Evolutionary conservation across 257 asterid genomes (phyloP).

Genomic region (Scutellaria galericulata): DNA sequence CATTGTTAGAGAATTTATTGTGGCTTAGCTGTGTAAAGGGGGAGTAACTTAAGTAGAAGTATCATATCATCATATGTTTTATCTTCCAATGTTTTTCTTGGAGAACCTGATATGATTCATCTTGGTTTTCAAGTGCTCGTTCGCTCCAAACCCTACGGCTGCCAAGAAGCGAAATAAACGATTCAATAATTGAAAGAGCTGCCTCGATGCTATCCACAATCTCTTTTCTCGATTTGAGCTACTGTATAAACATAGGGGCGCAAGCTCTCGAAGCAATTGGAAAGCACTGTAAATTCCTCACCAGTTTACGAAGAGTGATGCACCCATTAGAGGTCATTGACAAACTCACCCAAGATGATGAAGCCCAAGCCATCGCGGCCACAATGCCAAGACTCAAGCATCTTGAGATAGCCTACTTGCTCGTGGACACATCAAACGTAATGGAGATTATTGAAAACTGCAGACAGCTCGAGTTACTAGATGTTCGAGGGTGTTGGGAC

Average conservation of each 20-base stretch:
- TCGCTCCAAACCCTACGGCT: constrained; percentile 61
- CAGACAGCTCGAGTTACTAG: constrained; percentile 64
- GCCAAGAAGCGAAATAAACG: constrained; percentile 64
- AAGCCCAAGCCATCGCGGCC: constrained; percentile 76
- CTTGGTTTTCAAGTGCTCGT: constrained; percentile 68
- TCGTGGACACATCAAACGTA: constrained; percentile 56
- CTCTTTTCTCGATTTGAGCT: constrained; percentile 75
- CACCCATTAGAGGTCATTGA: constrained; percentile 69
- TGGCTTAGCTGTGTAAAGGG: neutral
- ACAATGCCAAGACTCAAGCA: constrained; percentile 81
- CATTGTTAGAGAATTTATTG: neutral
- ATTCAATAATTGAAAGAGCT: constrained; percentile 51
- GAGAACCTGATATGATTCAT: constrained; percentile 26
- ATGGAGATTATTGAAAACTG: constrained; percentile 67
- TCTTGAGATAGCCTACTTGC: constrained; percentile 81
- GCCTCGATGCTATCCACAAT: constrained; percentile 51
- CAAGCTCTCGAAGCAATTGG: constrained; percentile 70
- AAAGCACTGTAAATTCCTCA: constrained; percentile 64
- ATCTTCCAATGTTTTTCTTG: neutral
- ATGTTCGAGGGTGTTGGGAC: constrained; percentile 82
- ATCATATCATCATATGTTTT: neutral
- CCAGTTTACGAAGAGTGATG: constrained; percentile 64
- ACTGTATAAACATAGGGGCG: constrained; percentile 74
- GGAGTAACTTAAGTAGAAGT: neutral
- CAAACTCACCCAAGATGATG: constrained; percentile 72